Percentiles rank a stretch among this genome's conserved stretches.
Evolutionary conservation across 495 filamentous ascomycete species (phyloP).

Genomic region (Talaromyces liani): DNA sequence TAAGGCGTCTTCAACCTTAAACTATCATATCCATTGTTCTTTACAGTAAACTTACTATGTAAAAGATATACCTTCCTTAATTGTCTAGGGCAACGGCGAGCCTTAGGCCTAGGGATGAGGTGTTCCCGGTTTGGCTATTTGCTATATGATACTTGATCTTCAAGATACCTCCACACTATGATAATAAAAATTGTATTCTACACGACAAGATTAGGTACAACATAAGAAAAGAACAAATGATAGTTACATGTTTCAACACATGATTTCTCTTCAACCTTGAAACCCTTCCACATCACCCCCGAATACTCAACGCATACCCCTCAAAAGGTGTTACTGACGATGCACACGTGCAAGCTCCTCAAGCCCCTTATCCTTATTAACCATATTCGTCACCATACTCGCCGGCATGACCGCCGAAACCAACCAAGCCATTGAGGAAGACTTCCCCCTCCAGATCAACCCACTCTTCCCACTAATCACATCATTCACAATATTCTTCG

Average conservation of each 20-base stretch:
- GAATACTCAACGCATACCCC: neutral
- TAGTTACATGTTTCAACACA: neutral
- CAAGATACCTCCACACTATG: too few species aligned
- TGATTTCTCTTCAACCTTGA: neutral
- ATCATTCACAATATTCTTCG: conserved; percentile 16
- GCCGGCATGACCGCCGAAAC: conserved; percentile 15
- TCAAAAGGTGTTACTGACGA: neutral
- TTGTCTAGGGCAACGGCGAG: neutral
- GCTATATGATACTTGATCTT: too few species aligned
- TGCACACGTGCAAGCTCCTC: neutral
- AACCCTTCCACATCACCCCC: neutral
- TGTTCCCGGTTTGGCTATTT: neutral
- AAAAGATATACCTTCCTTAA: too few species aligned
- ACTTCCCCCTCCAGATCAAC: conserved; percentile 15
- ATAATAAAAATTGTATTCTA: neutral
- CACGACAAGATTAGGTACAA: neutral
- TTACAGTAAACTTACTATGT: neutral
- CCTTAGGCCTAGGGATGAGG: neutral
- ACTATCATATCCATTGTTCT: neutral
- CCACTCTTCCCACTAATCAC: conserved; percentile 10
- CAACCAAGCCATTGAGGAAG: conserved; percentile 17
- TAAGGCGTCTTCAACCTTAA: neutral
- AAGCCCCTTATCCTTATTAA: conserved; percentile 1
- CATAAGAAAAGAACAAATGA: neutral
- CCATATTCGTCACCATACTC: neutral